Conservation (phyloP, 768 basidiomycete species). For the Tulasnella sp. region DNA sequence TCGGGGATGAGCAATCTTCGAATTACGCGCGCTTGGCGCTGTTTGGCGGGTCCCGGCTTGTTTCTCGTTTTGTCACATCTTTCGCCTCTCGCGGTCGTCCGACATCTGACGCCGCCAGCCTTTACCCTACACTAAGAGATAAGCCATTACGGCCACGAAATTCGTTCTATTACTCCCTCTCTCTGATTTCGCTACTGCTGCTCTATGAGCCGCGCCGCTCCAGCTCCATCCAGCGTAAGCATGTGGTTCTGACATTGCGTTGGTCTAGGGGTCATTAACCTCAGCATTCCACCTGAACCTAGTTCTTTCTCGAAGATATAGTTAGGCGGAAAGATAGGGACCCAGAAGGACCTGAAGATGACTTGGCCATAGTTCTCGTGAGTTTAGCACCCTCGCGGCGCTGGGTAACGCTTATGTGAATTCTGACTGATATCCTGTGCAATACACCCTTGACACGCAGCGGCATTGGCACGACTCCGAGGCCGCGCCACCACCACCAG, state of each 20-base stretch:
- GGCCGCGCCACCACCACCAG: conserved; percentile 40
- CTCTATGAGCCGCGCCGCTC: not conserved
- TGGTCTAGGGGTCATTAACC: not conserved
- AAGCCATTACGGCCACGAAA: not conserved
- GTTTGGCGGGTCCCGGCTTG: not conserved
- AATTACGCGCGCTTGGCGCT: not conserved
- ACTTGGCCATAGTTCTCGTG: conserved; percentile 62
- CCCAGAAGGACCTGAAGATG: conserved; percentile 32
- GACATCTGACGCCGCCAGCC: not conserved
- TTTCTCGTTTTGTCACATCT: not conserved
- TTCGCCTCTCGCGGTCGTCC: not conserved
- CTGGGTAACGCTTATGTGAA: not conserved
- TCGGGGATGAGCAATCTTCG: not conserved
- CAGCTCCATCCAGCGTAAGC: not conserved
- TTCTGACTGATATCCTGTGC: not conserved
- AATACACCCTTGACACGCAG: conserved; percentile 33
- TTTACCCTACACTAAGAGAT: not conserved
- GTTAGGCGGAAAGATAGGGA: conserved; percentile 34
- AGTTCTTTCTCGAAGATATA: conserved; percentile 66
- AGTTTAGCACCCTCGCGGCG: conserved; percentile 23
- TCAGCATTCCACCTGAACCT: not conserved
- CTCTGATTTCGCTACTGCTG: not conserved
- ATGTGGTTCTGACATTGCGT: not conserved
- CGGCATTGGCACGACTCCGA: conserved; percentile 87
- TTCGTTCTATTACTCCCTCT: not conserved